A percentile compares a stretch with the other conserved stretches of the same genome.
Conservation (phyloP, 805 yeast species). For the Starmerella ratchasimensis region DNA sequence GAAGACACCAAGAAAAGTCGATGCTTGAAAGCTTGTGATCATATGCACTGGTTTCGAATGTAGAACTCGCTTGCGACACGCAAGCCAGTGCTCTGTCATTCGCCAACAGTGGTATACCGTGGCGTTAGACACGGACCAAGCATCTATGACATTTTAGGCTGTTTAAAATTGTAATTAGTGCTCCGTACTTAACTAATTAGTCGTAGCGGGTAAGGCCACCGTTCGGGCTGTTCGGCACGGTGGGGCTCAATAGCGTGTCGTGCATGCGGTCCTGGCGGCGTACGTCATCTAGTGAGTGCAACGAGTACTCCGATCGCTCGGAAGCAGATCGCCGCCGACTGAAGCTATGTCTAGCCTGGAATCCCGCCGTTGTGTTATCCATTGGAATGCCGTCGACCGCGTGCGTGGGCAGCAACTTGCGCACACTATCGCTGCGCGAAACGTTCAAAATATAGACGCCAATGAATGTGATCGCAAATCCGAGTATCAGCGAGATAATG, state of each 20-base stretch:
- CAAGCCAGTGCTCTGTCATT: too few relatives aligned
- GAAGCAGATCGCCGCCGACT: conserved; percentile 30
- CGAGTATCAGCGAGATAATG: conserved; percentile 67
- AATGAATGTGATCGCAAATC: conserved; percentile 72
- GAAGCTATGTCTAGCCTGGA: conserved; percentile 64
- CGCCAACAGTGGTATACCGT: too few relatives aligned
- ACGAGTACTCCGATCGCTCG: conserved; percentile 7
- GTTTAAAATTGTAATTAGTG: too few relatives aligned
- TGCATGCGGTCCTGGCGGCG: conserved; percentile 12
- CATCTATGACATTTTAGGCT: too few relatives aligned
- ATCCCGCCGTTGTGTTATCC: conserved; percentile 70
- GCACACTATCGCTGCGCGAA: conserved; percentile 38
- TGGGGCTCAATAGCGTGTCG: conserved; percentile 16
- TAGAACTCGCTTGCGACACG: too few relatives aligned
- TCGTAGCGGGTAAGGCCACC: conserved; percentile 3
- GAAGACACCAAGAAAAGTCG: too few relatives aligned
- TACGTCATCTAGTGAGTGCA: conserved; percentile 10
- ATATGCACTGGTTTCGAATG: too few relatives aligned
- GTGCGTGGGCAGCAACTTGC: conserved; percentile 32
- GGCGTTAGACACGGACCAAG: too few relatives aligned
- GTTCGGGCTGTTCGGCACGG: conserved; percentile 5
- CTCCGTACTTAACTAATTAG: too few relatives aligned
- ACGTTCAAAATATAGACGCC: conserved; percentile 77
- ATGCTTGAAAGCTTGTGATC: too few relatives aligned
- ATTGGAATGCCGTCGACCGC: conserved; percentile 60